Conservation (phyloP, 2,329 filamentous ascomycete genomes). For the Penicillium digitatum region DNA sequence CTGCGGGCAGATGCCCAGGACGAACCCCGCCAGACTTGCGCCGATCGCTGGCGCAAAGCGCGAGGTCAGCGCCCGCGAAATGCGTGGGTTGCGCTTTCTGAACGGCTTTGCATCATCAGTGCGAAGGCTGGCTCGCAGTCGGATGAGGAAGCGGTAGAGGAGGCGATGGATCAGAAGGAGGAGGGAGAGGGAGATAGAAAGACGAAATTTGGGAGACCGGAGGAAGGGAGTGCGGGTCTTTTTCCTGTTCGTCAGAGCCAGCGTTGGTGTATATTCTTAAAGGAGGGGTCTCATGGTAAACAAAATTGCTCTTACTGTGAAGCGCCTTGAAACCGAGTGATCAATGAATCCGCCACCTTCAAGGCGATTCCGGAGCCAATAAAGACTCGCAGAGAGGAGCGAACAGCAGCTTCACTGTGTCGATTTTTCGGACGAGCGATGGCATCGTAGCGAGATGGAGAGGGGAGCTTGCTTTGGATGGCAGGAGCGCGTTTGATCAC, state of each 20-base stretch:
- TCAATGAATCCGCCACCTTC: conserved; percentile 58
- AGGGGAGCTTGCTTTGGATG: conserved; percentile 52
- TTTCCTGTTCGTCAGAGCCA: conserved; percentile 24
- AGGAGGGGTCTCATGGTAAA: background rate
- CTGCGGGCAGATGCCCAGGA: conserved; percentile 70
- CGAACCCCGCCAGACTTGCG: conserved; percentile 78
- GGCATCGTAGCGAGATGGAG: conserved; percentile 50
- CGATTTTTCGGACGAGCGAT: conserved; percentile 55
- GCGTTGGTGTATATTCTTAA: background rate
- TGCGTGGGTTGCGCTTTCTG: conserved; percentile 73
- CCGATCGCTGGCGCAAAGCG: conserved; percentile 83
- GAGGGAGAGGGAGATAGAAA: conserved; percentile 77
- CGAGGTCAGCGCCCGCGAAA: conserved; percentile 72
- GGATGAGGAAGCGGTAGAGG: conserved; percentile 82
- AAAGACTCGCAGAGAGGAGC: conserved; percentile 69
- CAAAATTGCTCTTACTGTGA: conserved; percentile 20
- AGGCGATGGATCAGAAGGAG: conserved; percentile 86
- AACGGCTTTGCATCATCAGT: conserved; percentile 78
- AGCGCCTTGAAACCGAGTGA: conserved; percentile 24
- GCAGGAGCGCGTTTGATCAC: conserved; percentile 68
- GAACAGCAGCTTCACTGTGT: conserved; percentile 66
- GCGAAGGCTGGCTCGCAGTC: conserved; percentile 73
- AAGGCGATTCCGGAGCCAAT: conserved; percentile 59
- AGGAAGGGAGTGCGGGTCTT: conserved; percentile 41
- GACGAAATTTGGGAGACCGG: conserved; percentile 64